phyloP scores from a whole-genome alignment of 1,284 basidiomycete genomes.

The Fomitopsis betulina region DNA sequence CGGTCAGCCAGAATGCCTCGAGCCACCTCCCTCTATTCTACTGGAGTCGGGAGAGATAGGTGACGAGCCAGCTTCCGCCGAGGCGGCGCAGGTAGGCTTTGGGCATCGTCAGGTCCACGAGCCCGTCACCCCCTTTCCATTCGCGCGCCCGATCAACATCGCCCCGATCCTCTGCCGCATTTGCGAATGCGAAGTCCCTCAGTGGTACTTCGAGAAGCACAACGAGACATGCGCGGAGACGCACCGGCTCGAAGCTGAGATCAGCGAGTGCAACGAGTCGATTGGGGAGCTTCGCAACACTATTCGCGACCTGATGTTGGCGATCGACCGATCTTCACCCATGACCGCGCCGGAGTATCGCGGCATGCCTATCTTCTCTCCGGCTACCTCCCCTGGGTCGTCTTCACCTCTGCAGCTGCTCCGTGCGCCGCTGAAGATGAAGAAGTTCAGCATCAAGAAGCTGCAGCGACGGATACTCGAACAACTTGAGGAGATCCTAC shows the following conservation, averaged over 20 bases:
- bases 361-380: conserved; percentile 79
- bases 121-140: conserved; percentile 64
- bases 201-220: conserved; percentile 99
- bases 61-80: conserved; percentile 36
- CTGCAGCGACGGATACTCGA: conserved; percentile 79
- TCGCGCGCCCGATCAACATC: conserved; percentile 71
- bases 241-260: conserved; percentile 95
- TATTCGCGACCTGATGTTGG: conserved; percentile 66
- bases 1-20: conserved; percentile 60
- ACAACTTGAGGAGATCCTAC: conserved; percentile 82
- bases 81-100: conserved; percentile 28
- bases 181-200: conserved; percentile 94
- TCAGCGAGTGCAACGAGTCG: conserved; percentile 90
- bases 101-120: conserved; percentile 33
- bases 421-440: conserved; percentile 60
- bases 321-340: conserved; percentile 63
- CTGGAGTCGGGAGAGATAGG: conserved; percentile 53
- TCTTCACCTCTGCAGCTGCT: conserved; percentile 72
- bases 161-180: conserved; percentile 96
- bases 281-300: conserved; percentile 84
- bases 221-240: conserved; percentile 98
- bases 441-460: conserved; percentile 77
- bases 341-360: conserved; percentile 73
- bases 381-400: conserved; percentile 61
- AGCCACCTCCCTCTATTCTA: conserved; percentile 52